phyloP scores from a whole-genome alignment of 2,329 filamentous ascomycete species.

The Calonectria pseudoturangicola region DNA sequence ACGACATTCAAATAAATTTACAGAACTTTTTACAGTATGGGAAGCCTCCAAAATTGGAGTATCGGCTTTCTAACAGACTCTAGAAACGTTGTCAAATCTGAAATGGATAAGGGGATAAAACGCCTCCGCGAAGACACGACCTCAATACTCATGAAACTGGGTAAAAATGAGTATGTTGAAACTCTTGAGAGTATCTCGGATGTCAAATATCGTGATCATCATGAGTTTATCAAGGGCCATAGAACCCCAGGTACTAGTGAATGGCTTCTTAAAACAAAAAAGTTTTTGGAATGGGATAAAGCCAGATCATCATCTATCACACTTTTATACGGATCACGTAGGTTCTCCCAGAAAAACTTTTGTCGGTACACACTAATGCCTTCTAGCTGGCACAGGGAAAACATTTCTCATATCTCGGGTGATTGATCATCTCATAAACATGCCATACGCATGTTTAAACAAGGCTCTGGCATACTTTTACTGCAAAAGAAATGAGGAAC shows the following conservation, averaged over 20 bases:
- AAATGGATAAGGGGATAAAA: neutral
- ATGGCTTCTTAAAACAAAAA: conserved; percentile 30
- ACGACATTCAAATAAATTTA: neutral
- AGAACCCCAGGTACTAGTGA: conserved; percentile 25
- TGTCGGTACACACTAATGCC: neutral
- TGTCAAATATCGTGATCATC: conserved; percentile 23
- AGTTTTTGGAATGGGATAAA: conserved; percentile 21
- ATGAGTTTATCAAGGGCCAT: neutral
- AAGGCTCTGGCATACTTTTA: conserved; percentile 38
- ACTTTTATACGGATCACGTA: conserved; percentile 33
- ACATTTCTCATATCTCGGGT: conserved; percentile 35
- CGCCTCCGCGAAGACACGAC: neutral
- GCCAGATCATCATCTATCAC: neutral
- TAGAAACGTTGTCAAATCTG: neutral
- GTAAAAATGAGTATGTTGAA: neutral
- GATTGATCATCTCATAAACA: conserved; percentile 23
- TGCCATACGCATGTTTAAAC: neutral
- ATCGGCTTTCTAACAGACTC: neutral
- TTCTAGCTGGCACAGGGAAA: conserved; percentile 35
- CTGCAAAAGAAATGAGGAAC: conserved; percentile 33
- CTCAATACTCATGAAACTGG: neutral
- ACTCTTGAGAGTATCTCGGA: conserved; percentile 25
- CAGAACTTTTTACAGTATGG: neutral
- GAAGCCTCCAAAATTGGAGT: neutral
- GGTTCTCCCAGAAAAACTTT: neutral